Conservation (phyloP, 1,284 basidiomycete species). For the Irpex sp. region DNA sequence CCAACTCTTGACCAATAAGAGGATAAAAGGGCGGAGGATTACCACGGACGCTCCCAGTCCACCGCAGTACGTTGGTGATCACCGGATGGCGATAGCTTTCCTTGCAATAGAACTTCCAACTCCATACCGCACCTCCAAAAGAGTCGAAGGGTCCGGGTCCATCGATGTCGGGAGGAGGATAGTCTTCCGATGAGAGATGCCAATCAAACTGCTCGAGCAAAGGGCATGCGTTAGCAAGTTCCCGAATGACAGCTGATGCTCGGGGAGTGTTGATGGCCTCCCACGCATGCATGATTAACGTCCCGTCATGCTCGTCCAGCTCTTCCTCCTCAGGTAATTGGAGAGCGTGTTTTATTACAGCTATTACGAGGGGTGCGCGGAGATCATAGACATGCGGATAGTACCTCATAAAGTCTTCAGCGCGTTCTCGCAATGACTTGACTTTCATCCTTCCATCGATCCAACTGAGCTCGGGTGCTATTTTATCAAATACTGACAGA, state of each 20-base stretch:
- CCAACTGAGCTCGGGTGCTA: too few species aligned
- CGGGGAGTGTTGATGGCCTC: background rate
- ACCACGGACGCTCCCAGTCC: background rate
- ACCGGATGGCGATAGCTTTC: background rate
- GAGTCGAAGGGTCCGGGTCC: background rate
- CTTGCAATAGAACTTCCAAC: background rate
- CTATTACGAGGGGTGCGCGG: too few species aligned
- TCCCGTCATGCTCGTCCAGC: background rate
- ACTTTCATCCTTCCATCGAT: too few species aligned
- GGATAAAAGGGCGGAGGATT: background rate
- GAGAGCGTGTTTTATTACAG: background rate
- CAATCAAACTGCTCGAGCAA: conserved; percentile 17
- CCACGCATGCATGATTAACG: conserved; percentile 13
- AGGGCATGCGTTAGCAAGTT: conserved; percentile 11
- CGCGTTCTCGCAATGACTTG: too few species aligned
- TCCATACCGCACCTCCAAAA: background rate
- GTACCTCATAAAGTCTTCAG: background rate
- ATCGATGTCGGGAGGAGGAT: too few species aligned
- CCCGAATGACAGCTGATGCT: conserved; percentile 3
- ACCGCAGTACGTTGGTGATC: background rate
- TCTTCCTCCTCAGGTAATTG: conserved; percentile 2
- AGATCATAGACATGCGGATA: background rate
- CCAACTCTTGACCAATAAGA: conserved; percentile 4
- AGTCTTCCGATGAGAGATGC: conserved; percentile 3
- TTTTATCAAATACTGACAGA: too few species aligned